Evolutionary conservation across 768 basidiomycete genomes (phyloP), one percentile per base, ranked within the genome.

Genomic region (Boletales sp.): DNA sequence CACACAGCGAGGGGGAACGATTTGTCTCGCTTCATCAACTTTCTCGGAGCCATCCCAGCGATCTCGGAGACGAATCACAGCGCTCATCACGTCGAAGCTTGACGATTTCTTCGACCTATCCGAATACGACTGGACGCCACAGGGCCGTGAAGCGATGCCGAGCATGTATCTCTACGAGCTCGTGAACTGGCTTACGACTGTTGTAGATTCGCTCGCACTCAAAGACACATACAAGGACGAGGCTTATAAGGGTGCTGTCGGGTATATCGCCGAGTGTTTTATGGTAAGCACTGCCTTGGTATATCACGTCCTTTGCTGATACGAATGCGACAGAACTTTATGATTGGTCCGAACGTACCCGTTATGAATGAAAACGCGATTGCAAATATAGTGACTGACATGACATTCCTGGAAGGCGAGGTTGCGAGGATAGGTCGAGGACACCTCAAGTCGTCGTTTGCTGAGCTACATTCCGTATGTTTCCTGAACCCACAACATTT

Each of bases 121-220:
- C 5, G 91, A 95, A 69, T 97, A 97, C 65, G 85, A 94, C 60
- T 98, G 94, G 94, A 87, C 86, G 33, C 88, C 92, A 9, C 72
- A 75, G 32, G 66, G 73, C 11, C 80, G 82, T 32, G 86, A 90
- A 63, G 76, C 79, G 50, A 82, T 82, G 33, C 92, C 94, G 39
- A 94, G 91, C 79, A 87, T 87, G 80, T 97, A 97, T 69, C 77
- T 98, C 3, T 87, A 92, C 65, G 95, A 97, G 67, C 81, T 98
- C 60, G 82, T 95, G 65, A 94, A 93, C 65, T 99, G 94, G 89
- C 77, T 98, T 46, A 94, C 87, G 35, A 96, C 94, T 2, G 90
- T 96, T 48, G 92, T 99, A 42, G 96, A 98, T 67, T 91, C 83
- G 51, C 83, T 86, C 57, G 80, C 78, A 52, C 83, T 98, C 70